Evolutionary conservation across 2,329 filamentous ascomycete species (phyloP).

Genomic region (Penicillium hordei): DNA sequence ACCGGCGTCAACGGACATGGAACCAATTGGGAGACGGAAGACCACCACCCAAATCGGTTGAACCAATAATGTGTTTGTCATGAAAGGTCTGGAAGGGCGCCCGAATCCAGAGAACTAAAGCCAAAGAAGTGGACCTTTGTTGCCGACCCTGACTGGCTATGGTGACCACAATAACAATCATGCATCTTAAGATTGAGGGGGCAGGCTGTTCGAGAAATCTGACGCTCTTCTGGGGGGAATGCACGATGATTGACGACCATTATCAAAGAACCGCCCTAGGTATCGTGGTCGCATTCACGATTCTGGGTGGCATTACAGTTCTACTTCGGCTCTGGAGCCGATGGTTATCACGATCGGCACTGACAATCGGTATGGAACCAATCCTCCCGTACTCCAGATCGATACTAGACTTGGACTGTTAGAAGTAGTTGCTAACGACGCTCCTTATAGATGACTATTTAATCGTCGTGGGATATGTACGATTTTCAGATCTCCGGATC

Average conservation of each 20-base stretch:
- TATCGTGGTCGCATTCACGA: conserved; percentile 26
- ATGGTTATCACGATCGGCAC: conserved; percentile 19
- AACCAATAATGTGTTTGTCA: background rate
- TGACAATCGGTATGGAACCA: conserved; percentile 21
- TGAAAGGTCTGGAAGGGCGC: background rate
- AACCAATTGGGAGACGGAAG: background rate
- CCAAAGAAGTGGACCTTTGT: background rate
- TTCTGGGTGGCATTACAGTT: conserved; percentile 26
- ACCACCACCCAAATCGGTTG: background rate
- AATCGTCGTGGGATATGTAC: conserved; percentile 27
- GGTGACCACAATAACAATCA: background rate
- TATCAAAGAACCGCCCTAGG: conserved; percentile 27
- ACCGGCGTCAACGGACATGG: background rate
- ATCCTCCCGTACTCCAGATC: conserved; percentile 1
- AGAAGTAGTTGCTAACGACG: background rate
- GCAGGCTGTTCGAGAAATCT: background rate
- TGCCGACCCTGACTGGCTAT: background rate
- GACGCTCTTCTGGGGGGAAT: background rate
- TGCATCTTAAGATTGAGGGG: background rate
- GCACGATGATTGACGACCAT: conserved; percentile 24
- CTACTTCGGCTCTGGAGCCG: conserved; percentile 30
- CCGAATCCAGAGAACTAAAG: background rate
- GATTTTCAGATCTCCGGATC: background rate
- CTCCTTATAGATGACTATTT: conserved; percentile 24
- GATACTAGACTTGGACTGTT: background rate